Evolutionary conservation across 2,329 filamentous ascomycete genomes (phyloP).

Genomic region (Aspergillus carbonarius): DNA sequence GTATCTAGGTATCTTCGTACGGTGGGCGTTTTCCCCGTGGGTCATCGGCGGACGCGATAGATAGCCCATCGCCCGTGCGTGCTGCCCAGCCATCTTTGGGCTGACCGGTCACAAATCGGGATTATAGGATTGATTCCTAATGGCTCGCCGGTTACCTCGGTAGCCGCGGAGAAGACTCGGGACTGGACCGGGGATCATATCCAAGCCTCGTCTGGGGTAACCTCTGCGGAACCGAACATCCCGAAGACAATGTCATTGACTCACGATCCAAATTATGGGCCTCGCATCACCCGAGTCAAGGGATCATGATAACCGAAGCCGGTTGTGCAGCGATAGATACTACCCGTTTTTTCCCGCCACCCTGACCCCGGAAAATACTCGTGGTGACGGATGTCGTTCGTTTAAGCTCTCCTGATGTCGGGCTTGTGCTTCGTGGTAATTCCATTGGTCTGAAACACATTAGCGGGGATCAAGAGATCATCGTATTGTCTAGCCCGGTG

Average conservation of each 20-base stretch:
- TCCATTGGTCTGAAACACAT: not conserved
- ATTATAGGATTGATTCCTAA: not conserved
- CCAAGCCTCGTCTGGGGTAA: not conserved
- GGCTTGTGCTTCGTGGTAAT: not conserved
- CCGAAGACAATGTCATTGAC: not conserved
- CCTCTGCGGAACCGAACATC: not conserved
- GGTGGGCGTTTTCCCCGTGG: not conserved
- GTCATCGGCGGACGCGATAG: not conserved
- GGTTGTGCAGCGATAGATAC: not conserved
- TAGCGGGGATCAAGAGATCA: not conserved
- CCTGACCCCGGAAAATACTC: not conserved
- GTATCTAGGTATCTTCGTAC: not conserved
- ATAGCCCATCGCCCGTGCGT: not conserved
- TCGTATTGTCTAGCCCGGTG: not conserved
- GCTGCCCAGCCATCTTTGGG: not conserved
- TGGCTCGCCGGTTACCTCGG: not conserved
- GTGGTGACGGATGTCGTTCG: not conserved
- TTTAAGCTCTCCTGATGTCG: not conserved
- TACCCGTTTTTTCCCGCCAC: not conserved
- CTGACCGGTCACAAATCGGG: not conserved
- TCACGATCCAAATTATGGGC: not conserved
- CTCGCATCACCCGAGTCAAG: not conserved
- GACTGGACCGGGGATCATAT: not conserved
- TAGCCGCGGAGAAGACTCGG: not conserved
- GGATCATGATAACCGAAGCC: not conserved